Evolutionary conservation across 192 early-diverging fungal species (phyloP), one percentile per base, ranked within the genome.

Genomic region (Rhizophagus sp.): DNA sequence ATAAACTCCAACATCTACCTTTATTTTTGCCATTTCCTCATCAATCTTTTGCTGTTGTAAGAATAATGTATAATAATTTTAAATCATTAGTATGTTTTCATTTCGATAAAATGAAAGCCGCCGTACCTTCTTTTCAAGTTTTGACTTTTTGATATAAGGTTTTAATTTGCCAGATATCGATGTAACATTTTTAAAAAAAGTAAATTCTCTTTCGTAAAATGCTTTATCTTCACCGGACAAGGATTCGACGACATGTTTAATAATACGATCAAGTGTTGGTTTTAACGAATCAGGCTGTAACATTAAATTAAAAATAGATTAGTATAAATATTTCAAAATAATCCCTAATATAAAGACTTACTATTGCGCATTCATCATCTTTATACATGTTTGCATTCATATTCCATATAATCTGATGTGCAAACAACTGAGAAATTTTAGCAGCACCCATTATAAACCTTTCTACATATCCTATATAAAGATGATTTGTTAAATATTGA

Each of bases 371-470:
- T 81, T 84, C 81, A 77, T 86, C 84, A 79, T 86, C 85, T 82
- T 84, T 86, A 79, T 75, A 86, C 85, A 86, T 96, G 87, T 99
- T 99, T 67, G 98, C 98, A 33, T 98, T 94, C 98, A 99, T 99
- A 84, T 99, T 99, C 98, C 98, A 99, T 69, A 99, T 97, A 70
- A 99, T 98, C 88, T 99, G 98, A 86, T 99, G 98, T 36, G 98
- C 97, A 91, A 99, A 99, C 22, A 95, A 90, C 85, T 98, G 97
- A 44, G 96, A 98, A 13, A 94, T 92, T 80, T 92, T 90, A 9
- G 95, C 98, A 4, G 98, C 94, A n/a, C 93, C 92, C 80, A 99
- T 85, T 63, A 99, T 98, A 75, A 94, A 98, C 34, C 92, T 89
- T 84, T 97, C 97, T n/a, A 97, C 91, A 83, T 99, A 99, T 36